These are phyloP conservation scores for Rhynchospora breviuscula DNA, from an alignment of 176 grass and related monocot genomes.

Conservation along the genomic window DNA sequence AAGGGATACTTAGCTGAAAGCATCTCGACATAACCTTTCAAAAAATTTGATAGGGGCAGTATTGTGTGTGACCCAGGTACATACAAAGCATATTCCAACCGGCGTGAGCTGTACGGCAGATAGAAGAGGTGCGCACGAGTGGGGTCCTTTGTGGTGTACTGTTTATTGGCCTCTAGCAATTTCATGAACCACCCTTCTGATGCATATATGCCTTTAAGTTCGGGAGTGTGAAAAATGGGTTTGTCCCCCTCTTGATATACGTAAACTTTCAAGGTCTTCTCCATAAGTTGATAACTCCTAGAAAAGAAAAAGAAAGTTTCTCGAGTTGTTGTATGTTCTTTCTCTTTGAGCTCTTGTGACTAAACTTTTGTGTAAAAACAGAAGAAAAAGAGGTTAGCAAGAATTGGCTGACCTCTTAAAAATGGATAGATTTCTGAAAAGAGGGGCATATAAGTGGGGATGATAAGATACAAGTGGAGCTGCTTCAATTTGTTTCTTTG, in stretches of 20 bases:
- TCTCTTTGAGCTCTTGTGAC: not conserved
- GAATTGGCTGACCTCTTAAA: conserved; percentile 51
- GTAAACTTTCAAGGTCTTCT: conserved; percentile 68
- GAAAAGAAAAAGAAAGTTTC: not conserved
- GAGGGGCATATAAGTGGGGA: conserved; percentile 51
- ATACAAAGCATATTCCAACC: conserved; percentile 64
- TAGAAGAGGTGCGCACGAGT: conserved; percentile 74
- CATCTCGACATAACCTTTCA: conserved; percentile 73
- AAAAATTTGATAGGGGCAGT: conserved; percentile 51
- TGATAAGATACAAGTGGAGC: conserved; percentile 40
- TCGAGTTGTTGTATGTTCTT: not conserved
- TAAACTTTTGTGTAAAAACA: not conserved
- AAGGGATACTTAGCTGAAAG: conserved; percentile 66
- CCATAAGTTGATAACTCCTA: conserved; percentile 98
- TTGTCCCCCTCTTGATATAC: conserved; percentile 73
- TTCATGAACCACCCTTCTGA: conserved; percentile 99
- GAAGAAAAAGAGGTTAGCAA: not conserved
- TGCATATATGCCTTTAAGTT: conserved; percentile 77
- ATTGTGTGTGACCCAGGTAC: conserved; percentile 68
- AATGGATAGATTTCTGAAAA: conserved; percentile 56
- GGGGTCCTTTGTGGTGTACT: conserved; percentile 59
- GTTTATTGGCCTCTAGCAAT: conserved; percentile 64
- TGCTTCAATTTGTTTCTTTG: conserved; percentile 50
- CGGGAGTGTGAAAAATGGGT: conserved; percentile 77
- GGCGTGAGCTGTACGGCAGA: conserved; percentile 65